These are phyloP conservation scores for Poterioochromonas sp. DNA, from an alignment of 352 stramenopile genomes.

Conservation along the genomic window DNA sequence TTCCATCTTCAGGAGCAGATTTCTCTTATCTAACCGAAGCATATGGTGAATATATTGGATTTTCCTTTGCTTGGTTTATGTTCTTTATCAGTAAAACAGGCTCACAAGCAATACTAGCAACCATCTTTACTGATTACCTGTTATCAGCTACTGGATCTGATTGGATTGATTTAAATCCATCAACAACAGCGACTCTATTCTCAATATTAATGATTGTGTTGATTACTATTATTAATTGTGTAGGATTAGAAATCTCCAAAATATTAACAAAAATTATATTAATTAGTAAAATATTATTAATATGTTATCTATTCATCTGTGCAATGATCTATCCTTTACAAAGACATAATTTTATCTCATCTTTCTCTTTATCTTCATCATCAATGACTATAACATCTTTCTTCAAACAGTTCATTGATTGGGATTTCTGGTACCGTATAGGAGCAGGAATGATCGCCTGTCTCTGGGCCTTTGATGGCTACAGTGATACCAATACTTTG, in stretches of 20 bases:
- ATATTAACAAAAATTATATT: too few relatives aligned
- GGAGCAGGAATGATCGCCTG: not conserved
- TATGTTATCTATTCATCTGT: too few relatives aligned
- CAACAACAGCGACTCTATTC: not conserved
- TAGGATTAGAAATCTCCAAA: not conserved
- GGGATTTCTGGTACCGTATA: too few relatives aligned
- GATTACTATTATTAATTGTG: not conserved
- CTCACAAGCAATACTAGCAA: not conserved
- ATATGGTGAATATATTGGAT: not conserved
- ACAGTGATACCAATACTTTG: not conserved
- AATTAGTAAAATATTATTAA: too few relatives aligned
- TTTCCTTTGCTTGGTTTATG: not conserved
- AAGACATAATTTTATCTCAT: too few relatives aligned
- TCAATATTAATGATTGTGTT: not conserved
- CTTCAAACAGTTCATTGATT: not conserved
- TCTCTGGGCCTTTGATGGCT: not conserved
- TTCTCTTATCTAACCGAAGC: not conserved
- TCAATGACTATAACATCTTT: too few relatives aligned
- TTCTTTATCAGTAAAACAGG: not conserved
- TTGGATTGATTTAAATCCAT: not conserved
- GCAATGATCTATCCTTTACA: too few relatives aligned
- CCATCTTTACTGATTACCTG: not conserved
- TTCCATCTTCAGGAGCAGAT: not conserved
- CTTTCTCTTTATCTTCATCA: too few relatives aligned
- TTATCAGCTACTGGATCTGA: not conserved